Base-by-base conservation (phyloP, 257 asterid genomes). In the Fraxinus pennsylvanica region DNA sequence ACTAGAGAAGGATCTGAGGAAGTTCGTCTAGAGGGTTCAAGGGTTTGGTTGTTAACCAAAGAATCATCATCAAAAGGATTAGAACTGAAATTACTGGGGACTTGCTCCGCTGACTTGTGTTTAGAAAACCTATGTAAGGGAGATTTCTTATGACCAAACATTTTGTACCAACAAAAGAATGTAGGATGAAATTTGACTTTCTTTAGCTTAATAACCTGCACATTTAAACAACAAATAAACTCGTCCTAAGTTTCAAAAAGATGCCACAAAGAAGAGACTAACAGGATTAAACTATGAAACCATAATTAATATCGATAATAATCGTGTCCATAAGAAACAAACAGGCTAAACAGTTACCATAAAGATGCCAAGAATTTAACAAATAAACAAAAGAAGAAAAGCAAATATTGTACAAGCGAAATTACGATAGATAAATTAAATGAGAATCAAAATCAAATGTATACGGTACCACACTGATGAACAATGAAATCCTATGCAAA, bases 21-120 rank as follows among this genome's bases (percentile, higher is more conserved):
- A 68, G 89, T 84, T 71, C 90, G 85, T 71, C 86, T 86, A 1
- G 97, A 79, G 57, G 82, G 81, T 76, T 87, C 85, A 65, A 82
- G 79, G 69, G 87, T 76, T 81, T 80, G 85, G 83, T 82, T 90
- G 65, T 83, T 84, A 68, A 93, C 93, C 70, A 84, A 57, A 19
- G 66, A 82, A 85, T 89, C 92, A 66, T 82, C 84, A 41, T 93
- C 94, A 77, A 96, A 96, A 74, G 99, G 97, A 83, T 96, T 96
- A 52, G 89, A 74, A 80, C 59, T 72, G 13, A 78, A 63, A 70
- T 65, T 85, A 43, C 52, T 69, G 17, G 85, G 74, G 57, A 59
- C 65, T 47, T 84, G 77, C 54, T 83, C 85, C 39, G 71, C 77
- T 9, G 93, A 82, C 30, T 79, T 78, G 80, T 87, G 89, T 74